Percentiles rank a stretch among this genome's conserved stretches.
These are phyloP conservation scores for Exidia glandulosa DNA, from an alignment of 768 basidiomycete species.

Conservation along the genomic window DNA sequence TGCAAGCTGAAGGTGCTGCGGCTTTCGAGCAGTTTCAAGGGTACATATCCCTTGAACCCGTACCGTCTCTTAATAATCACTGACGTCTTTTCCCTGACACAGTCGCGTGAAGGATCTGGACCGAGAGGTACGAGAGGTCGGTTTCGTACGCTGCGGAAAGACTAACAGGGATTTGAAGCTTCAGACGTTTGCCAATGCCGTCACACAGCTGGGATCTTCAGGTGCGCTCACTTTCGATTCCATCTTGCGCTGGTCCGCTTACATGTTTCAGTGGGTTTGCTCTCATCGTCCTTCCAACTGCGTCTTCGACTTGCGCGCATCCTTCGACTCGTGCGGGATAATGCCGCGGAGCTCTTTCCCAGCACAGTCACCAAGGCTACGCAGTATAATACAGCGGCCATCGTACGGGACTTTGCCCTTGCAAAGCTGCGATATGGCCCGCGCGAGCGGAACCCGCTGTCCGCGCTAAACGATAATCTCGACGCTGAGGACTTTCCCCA, in stretches of 20 bases:
- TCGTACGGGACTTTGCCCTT: not conserved
- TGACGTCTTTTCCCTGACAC: no score
- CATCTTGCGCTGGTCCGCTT: not conserved
- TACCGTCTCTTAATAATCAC: no score
- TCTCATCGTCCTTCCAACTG: constrained; percentile 62
- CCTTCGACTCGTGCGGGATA: constrained; percentile 60
- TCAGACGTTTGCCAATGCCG: constrained; percentile 65
- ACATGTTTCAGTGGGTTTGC: constrained; percentile 40
- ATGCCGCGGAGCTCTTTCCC: constrained; percentile 67
- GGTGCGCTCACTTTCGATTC: not conserved
- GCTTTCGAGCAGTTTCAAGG: constrained; percentile 52
- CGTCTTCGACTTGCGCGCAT: constrained; percentile 62
- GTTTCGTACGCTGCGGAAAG: no score
- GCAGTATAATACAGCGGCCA: not conserved
- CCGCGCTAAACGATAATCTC: constrained; percentile 42
- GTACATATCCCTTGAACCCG: constrained; percentile 27
- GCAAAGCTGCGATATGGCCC: not conserved
- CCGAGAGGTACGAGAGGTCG: constrained; percentile 44
- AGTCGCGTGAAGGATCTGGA: constrained; percentile 55
- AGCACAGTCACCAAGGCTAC: constrained; percentile 34
- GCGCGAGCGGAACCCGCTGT: constrained; percentile 36
- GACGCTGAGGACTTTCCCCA: constrained; percentile 57
- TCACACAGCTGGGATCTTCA: constrained; percentile 65
- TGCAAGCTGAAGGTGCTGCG: constrained; percentile 58
- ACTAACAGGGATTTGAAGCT: constrained; percentile 32